Evolutionary conservation across 495 filamentous ascomycete genomes (phyloP).

Genomic region (Podospora didyma): DNA sequence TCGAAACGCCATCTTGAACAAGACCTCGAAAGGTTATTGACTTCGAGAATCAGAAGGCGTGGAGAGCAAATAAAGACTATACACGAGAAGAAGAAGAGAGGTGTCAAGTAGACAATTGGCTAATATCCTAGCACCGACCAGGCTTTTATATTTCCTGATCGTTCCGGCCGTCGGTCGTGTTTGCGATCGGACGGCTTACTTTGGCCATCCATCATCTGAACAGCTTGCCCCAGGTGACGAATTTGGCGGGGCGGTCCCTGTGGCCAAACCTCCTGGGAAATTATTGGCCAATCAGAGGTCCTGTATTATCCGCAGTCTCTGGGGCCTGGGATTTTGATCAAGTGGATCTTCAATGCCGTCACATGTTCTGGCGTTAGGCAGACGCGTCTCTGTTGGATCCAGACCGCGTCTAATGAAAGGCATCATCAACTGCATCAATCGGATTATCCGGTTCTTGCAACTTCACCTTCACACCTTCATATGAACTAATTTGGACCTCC

Average conservation of each 20-base stretch:
- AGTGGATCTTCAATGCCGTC: neutral
- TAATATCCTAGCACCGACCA: too few relatives aligned
- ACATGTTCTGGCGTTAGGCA: conserved; percentile 28
- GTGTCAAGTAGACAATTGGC: too few relatives aligned
- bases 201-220: conserved; percentile 5
- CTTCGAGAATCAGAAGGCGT: neutral
- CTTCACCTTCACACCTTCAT: too few relatives aligned
- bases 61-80: too few relatives aligned
- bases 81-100: too few relatives aligned
- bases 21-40: conserved; percentile 1
- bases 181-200: neutral
- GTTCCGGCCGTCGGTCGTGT: too few relatives aligned
- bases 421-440: neutral
- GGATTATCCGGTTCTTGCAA: neutral
- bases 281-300: conserved; percentile 6
- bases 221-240: conserved; percentile 6
- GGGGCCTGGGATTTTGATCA: too few relatives aligned
- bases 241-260: neutral
- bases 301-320: neutral
- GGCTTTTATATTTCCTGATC: neutral
- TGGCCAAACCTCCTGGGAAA: neutral
- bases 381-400: conserved; percentile 17
- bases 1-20: conserved; percentile 42
- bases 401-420: neutral
- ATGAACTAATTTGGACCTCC: neutral